These are phyloP conservation scores for Phylloporus arenicola DNA, from an alignment of 768 basidiomycete genomes.

Conservation along the genomic window DNA sequence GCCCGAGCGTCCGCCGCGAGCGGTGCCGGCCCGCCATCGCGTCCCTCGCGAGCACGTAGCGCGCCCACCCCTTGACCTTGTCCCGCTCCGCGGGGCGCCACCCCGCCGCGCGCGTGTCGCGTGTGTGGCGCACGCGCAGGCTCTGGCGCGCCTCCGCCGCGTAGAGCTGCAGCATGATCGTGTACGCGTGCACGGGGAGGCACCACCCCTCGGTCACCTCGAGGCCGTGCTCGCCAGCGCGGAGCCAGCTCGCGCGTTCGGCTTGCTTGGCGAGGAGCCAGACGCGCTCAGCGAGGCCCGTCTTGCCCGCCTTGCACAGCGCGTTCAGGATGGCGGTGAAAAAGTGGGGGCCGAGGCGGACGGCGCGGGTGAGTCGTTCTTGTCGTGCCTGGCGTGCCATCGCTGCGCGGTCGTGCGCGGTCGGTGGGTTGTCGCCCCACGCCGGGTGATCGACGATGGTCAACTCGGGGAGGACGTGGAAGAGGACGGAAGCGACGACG, in stretches of 20 bases:
- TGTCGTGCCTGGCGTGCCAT: constrained; percentile 24
- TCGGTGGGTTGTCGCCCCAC: constrained; percentile 28
- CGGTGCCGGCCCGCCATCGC: constrained; percentile 16
- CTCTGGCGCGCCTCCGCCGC: constrained; percentile 38
- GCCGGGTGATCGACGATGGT: constrained; percentile 35
- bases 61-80: constrained; percentile 34
- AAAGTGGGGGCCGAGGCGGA: constrained; percentile 52
- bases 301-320: constrained; percentile 49
- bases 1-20: constrained; percentile 26
- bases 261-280: constrained; percentile 60
- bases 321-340: constrained; percentile 58
- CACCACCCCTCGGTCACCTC: constrained; percentile 48
- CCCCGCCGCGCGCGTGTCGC: constrained; percentile 1
- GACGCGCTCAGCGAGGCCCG: constrained; percentile 54
- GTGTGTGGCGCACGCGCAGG: constrained; percentile 7
- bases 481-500: constrained; percentile 44
- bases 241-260: constrained; percentile 48
- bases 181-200: constrained; percentile 63
- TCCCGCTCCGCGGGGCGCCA: constrained; percentile 19
- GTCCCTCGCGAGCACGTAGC: constrained; percentile 24
- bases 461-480: constrained; percentile 52
- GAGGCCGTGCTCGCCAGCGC: constrained; percentile 15
- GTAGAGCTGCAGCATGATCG: constrained; percentile 64
- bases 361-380: constrained; percentile 37
- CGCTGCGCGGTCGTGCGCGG: constrained; percentile 20